A percentile compares a stretch with the other conserved stretches of the same genome.
Evolutionary conservation across 164 flowering plant species (phyloP).

Genomic region (Vitis cinerea): DNA sequence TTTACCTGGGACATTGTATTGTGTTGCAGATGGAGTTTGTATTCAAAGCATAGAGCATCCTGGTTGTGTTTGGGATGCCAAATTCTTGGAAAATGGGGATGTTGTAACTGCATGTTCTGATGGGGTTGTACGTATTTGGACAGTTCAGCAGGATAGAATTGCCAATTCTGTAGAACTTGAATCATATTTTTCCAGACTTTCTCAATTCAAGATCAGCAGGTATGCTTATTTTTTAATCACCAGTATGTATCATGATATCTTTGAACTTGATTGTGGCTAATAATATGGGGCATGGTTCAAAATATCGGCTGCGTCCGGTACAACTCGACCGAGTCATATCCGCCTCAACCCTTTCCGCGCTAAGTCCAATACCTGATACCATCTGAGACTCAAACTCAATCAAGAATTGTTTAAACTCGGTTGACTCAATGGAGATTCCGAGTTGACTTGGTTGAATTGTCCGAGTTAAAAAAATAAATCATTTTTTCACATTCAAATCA

Average conservation of each 20-base stretch:
- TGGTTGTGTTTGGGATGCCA: conserved; percentile 98
- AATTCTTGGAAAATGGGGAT: conserved; percentile 94
- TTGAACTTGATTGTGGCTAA: too few species aligned
- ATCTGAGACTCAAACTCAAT: too few species aligned
- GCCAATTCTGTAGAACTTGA: conserved; percentile 60
- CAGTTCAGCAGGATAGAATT: conserved; percentile 45
- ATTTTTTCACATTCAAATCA: too few species aligned
- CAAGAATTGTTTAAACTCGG: too few species aligned
- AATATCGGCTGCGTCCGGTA: too few species aligned
- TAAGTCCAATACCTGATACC: too few species aligned
- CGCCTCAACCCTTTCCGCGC: too few species aligned
- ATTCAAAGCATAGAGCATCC: conserved; percentile 98
- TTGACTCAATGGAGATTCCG: too few species aligned
- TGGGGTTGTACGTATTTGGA: conserved; percentile 89
- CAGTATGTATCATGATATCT: not conserved
- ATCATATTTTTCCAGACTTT: conserved; percentile 61
- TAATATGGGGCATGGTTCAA: too few species aligned
- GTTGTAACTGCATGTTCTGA: conserved; percentile 97
- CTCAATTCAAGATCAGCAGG: conserved; percentile 76
- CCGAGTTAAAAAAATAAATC: too few species aligned
- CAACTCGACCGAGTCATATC: too few species aligned
- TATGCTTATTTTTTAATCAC: conserved; percentile 17
- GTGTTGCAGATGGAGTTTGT: conserved; percentile 80
- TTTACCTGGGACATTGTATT: not conserved
- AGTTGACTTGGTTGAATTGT: too few species aligned